Conservation (phyloP, 768 basidiomycete species). For the Russula earlei region DNA sequence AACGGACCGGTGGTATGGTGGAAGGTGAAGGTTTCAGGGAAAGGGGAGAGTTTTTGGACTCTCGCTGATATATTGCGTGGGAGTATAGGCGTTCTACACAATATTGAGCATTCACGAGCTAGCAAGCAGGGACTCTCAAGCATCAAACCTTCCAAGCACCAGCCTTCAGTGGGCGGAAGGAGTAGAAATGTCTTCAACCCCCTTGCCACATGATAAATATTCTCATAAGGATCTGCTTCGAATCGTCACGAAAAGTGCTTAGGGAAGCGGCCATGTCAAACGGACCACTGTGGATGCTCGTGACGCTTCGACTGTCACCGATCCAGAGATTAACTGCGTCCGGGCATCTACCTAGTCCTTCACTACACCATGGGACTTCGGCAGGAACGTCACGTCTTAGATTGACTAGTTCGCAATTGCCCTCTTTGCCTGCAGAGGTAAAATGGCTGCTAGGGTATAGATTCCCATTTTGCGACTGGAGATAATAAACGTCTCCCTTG, state of each 20-base stretch:
- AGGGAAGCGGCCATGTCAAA: neutral
- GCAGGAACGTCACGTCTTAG: slow-evolving; percentile 58
- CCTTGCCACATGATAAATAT: slow-evolving; percentile 80
- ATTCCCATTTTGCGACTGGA: slow-evolving; percentile 93
- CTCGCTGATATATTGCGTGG: slow-evolving; percentile 46
- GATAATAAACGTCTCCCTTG: slow-evolving; percentile 44
- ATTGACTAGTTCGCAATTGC: slow-evolving; percentile 49
- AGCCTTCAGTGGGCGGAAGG: slow-evolving; percentile 82
- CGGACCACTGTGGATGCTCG: slow-evolving; percentile 80
- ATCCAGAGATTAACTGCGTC: slow-evolving; percentile 96
- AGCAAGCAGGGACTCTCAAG: slow-evolving; percentile 1
- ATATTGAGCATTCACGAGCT: neutral
- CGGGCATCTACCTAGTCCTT: slow-evolving; percentile 63
- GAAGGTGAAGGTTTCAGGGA: slow-evolving; percentile 44
- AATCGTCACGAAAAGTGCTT: neutral
- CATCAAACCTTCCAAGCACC: slow-evolving; percentile 62
- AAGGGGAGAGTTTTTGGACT: slow-evolving; percentile 26
- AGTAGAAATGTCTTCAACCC: slow-evolving; percentile 82
- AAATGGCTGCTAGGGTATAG: slow-evolving; percentile 45
- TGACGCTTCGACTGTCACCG: slow-evolving; percentile 64
- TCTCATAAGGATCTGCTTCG: slow-evolving; percentile 79
- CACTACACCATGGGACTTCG: slow-evolving; percentile 65
- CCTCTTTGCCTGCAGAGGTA: slow-evolving; percentile 24
- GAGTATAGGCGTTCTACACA: slow-evolving; percentile 49
- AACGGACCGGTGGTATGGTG: slow-evolving; percentile 47